Evolutionary conservation across 768 basidiomycete species (phyloP).

Genomic region (Boletus bicolor): DNA sequence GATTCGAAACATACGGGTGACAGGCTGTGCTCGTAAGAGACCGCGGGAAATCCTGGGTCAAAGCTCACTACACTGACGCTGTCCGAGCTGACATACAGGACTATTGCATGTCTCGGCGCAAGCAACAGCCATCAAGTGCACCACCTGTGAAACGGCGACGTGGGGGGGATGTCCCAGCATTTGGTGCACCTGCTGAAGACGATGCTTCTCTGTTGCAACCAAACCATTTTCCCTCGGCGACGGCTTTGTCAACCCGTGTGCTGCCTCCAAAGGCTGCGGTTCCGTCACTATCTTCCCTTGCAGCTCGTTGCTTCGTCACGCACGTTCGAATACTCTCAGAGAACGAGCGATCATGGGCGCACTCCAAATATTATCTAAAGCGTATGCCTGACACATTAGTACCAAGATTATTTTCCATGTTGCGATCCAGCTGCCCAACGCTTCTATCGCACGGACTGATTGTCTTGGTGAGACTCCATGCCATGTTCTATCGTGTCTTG

Average conservation of each 20-base stretch:
- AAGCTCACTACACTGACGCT: too few species aligned
- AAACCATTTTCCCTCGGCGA: conserved; percentile 45
- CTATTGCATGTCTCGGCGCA: conserved; percentile 9
- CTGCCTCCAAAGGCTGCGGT: conserved; percentile 32
- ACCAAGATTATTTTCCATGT: conserved; percentile 48
- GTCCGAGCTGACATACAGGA: too few species aligned
- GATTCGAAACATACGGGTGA: too few species aligned
- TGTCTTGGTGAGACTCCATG: conserved; percentile 40
- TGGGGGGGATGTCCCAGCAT: conserved; percentile 15
- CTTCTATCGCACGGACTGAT: conserved; percentile 55
- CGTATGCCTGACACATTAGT: conserved; percentile 50
- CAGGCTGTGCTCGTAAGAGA: too few species aligned
- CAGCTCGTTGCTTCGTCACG: conserved; percentile 49
- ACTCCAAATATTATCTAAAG: conserved; percentile 39
- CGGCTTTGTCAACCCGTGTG: conserved; percentile 46
- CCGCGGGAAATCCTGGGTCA: too few species aligned
- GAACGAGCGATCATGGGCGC: conserved; percentile 38
- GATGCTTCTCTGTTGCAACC: conserved; percentile 39
- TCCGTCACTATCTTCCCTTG: conserved; percentile 47
- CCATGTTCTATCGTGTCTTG: background rate
- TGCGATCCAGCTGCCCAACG: conserved; percentile 48
- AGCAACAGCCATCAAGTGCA: background rate
- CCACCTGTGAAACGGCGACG: conserved; percentile 16
- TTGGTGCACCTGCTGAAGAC: conserved; percentile 46
- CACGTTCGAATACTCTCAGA: conserved; percentile 41